Conservation (phyloP, 345 rosid genomes). For the Physaria fendleri region DNA sequence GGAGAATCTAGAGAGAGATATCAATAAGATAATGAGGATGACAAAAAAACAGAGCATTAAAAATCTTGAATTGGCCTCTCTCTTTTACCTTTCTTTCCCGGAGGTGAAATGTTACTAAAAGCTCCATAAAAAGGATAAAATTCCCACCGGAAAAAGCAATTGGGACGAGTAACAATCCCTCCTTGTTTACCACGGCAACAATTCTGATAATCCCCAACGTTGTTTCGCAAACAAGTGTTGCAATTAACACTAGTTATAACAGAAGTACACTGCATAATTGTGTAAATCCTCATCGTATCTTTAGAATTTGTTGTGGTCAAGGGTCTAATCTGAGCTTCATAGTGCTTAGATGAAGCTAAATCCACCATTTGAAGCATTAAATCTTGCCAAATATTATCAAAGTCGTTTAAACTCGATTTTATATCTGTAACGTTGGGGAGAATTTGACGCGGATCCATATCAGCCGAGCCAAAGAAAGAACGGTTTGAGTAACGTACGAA, state of each 20-base stretch:
- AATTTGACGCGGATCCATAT: not conserved
- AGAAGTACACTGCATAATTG: constrained; percentile 29
- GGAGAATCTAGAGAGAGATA: not conserved
- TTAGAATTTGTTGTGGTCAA: not conserved
- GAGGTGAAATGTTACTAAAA: not conserved
- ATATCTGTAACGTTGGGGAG: constrained; percentile 6
- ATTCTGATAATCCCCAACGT: not conserved
- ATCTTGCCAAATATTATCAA: constrained; percentile 3
- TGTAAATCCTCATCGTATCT: constrained; percentile 4
- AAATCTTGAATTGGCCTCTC: not conserved
- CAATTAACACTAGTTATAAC: constrained; percentile 25
- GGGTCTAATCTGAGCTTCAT: constrained; percentile 6
- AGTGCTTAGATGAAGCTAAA: constrained; percentile 18
- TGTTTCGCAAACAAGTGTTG: constrained; percentile 7
- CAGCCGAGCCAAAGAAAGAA: constrained; percentile 5
- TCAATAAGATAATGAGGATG: not conserved
- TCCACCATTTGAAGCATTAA: not conserved
- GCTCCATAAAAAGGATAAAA: constrained; percentile 15
- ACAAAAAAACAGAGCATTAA: not conserved
- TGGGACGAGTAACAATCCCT: constrained; percentile 17
- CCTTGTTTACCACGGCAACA: constrained; percentile 29
- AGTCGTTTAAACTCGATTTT: not conserved
- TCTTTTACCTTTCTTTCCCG: not conserved
- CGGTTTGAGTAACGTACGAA: constrained; percentile 22
- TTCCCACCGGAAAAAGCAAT: constrained; percentile 23